Evolutionary conservation across 1,284 basidiomycete genomes (phyloP), one percentile per base, ranked within the genome.

Genomic region (Fomitopsis schrenkii): DNA sequence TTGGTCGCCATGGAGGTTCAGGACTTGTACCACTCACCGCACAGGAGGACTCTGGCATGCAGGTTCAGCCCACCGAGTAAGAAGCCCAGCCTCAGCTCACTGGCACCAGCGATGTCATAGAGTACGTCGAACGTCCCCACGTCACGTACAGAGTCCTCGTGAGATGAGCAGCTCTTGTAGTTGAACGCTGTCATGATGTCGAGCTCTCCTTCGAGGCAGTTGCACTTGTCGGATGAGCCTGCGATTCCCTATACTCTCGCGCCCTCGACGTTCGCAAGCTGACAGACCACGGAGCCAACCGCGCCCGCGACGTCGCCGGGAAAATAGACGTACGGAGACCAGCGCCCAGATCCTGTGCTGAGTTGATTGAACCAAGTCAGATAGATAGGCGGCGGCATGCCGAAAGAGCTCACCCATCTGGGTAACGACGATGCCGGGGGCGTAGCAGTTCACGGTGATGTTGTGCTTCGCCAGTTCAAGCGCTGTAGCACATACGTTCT

Each of bases 61-160:
- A 86, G 82, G 59, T 94, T 94, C 72, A 97, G 73, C 60, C 88
- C 78, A 40, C 82, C 83, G 62, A 95, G 75, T 42, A 85, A 83
- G 68, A 93, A 79, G 72, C 95, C 89, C 63, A 95, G 79, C 53
- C 93, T 90, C 45, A 22, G 22, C 22, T 91, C 87, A 1, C 93
- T n/a, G n/a, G n/a, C 93, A 28, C 92, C 92, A 61, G 95, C 93
- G 70, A 95, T 95, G 72, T 95, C 94, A 71, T 94, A 95, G 75
- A 82, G 93, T 3, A 91, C 87, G 67, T 95, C 92, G 6, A 91
- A 66, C 67, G 84, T 88, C 5, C 85, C 86, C 54, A 88, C 77
- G 14, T 69, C 72, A 35, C 80, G 74, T 70, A 83, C 85, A 71
- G 91, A 83, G 55, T 93, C 84, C 42, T 84, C 73, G 61, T 76